A percentile compares a stretch with the other conserved stretches of the same genome.
phyloP scores from a whole-genome alignment of 2,329 filamentous ascomycete species.

The Sporothrix mexicana region DNA sequence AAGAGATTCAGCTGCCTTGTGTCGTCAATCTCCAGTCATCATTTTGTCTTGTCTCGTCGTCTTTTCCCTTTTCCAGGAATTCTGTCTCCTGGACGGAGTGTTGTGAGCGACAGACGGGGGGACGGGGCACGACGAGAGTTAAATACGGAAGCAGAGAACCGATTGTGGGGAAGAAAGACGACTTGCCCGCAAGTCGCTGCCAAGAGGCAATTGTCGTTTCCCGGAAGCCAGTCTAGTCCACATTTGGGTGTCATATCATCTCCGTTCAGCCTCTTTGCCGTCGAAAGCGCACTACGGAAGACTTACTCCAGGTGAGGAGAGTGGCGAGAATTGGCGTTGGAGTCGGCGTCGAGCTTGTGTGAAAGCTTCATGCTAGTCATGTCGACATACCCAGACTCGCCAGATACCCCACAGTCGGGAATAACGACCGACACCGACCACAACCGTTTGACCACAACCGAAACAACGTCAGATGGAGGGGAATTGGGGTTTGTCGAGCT shows the following conservation, averaged over 20 bases:
- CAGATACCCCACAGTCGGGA: constrained; percentile 10
- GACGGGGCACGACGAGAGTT: not conserved
- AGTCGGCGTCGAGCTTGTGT: too few species aligned
- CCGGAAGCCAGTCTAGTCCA: not conserved
- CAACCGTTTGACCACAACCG: not conserved
- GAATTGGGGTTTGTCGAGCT: not conserved
- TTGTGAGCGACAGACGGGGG: not conserved
- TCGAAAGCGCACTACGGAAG: too few species aligned
- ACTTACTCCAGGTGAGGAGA: too few species aligned
- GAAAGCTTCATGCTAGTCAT: too few species aligned
- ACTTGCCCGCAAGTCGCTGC: not conserved
- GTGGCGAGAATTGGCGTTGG: too few species aligned
- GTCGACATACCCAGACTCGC: too few species aligned
- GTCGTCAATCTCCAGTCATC: not conserved
- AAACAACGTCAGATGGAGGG: not conserved
- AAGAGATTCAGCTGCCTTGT: not conserved
- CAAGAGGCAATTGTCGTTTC: too few species aligned
- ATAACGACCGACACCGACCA: not conserved
- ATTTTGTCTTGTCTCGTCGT: not conserved
- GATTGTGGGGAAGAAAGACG: not conserved
- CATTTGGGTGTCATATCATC: not conserved
- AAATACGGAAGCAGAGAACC: constrained; percentile 26
- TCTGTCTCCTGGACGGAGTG: constrained; percentile 20
- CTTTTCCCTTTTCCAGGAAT: not conserved
- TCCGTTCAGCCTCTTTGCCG: not conserved